Evolutionary conservation across 371 early-diverging fungal species (phyloP), one percentile per base, ranked within the genome.

Genomic region (Mucor plumbeus): DNA sequence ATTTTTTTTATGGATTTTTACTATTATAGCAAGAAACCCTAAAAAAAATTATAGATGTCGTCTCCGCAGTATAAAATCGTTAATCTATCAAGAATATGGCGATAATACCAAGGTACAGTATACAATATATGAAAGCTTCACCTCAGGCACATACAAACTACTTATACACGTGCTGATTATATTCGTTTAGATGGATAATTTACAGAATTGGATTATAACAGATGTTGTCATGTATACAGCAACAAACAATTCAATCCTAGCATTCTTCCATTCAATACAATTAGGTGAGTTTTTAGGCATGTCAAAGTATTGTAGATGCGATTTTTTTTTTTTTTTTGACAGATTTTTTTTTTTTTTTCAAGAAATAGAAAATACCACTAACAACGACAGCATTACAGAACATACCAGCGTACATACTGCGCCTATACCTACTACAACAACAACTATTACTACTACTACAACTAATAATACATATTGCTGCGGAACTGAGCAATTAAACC

Each of bases 221-320:
- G 82, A 88, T 53, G 74, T 87, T 1, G 84, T 86, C 33, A 84
- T 87, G 84, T 84, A 87, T 56, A 78, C 83, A 61, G 86, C 84
- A 31, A 81, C 84, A 26, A 76, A 83, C 55, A 79, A 79, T 19
- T 74, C 82, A 13, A 75, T 87, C 5, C 78, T 88, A 6, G 75
- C 85, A 4, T 87, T 86, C 61, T 88, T 87, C 64, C 87, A 88
- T 68, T 73, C 62, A 21, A 44, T 44, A 31, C 31, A 43, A 15
- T 31, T 47, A 61, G 61, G 61, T 61, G 15, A 43, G 44, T 40
- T 41, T 57, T 56, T 35, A 9, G 17, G 15, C 17, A 35, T 35
- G 35, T 35, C 35, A 56, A 56, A 56, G 26, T n/a, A 17, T 35
- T 34, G 17, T 48, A 35, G 31, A 47, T 61, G 34, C 17, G 19